Conservation (phyloP, 257 asterid genomes). For the Cordia subcordata region DNA sequence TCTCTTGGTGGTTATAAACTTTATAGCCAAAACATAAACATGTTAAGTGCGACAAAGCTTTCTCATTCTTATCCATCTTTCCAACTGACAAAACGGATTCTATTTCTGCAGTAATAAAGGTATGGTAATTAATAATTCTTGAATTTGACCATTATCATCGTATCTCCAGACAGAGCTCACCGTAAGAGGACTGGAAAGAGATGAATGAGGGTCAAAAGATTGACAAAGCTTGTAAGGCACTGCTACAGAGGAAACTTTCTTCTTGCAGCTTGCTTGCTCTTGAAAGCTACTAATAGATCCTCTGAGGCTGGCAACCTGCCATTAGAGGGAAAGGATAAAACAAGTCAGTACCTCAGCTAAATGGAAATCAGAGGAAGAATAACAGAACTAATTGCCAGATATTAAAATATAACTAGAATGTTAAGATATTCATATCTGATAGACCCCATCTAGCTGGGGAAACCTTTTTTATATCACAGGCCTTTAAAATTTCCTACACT, state of each 20-base stretch:
- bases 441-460: no score
- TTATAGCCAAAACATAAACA: no score
- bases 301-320: conserved; percentile 90
- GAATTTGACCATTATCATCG: conserved; percentile 1
- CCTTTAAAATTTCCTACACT: no score
- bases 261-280: conserved; percentile 92
- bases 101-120: neutral
- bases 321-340: conserved; percentile 8
- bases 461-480: no score
- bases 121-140: neutral
- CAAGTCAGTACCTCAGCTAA: neutral
- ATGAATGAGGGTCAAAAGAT: conserved; percentile 59
- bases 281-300: conserved; percentile 94
- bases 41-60: no score
- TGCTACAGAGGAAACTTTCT: conserved; percentile 55
- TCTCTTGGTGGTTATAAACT: no score
- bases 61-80: no score
- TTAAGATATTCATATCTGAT: no score
- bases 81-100: neutral
- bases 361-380: neutral
- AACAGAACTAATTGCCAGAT: no score
- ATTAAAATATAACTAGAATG: no score
- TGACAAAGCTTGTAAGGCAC: conserved; percentile 80
- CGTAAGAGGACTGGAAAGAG: conserved; percentile 88
- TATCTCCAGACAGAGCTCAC: conserved; percentile 27